These are phyloP conservation scores for Trichosporon asahii DNA, from an alignment of 1,284 basidiomycete genomes.

Conservation along the genomic window DNA sequence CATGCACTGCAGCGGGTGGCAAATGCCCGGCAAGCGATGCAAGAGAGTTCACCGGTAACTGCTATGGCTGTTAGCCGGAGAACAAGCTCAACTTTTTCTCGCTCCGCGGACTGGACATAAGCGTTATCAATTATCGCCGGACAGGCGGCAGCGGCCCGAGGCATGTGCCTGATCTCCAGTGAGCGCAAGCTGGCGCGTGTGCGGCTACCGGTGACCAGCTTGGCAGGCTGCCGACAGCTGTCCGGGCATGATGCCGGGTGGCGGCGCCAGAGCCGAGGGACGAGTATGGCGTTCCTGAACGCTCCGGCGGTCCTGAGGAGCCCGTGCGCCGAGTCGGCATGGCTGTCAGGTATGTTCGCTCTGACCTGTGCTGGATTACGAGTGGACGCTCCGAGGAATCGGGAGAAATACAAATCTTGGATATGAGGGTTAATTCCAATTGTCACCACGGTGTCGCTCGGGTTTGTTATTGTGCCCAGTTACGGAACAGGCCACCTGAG, in stretches of 20 bases:
- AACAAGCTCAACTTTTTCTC: background rate
- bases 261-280: background rate
- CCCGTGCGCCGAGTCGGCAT: background rate
- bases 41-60: background rate
- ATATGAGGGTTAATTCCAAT: background rate
- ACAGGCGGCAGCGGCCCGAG: background rate
- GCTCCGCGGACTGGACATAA: background rate
- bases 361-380: constrained; percentile 1
- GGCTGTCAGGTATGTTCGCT: background rate
- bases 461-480: background rate
- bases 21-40: background rate
- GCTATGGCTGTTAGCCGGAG: background rate
- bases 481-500: background rate
- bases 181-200: background rate
- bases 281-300: background rate
- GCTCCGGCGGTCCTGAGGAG: constrained; percentile 2
- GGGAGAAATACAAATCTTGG: background rate
- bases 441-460: background rate
- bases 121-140: constrained; percentile 3
- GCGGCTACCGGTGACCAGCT: background rate
- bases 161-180: constrained; percentile 1
- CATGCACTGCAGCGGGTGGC: background rate
- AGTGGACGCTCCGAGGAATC: background rate
- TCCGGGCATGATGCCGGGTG: background rate
- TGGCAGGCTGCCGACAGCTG: background rate